These are phyloP conservation scores for Pachysandra terminalis DNA, from an alignment of 164 flowering plant genomes.

Conservation along the genomic window DNA sequence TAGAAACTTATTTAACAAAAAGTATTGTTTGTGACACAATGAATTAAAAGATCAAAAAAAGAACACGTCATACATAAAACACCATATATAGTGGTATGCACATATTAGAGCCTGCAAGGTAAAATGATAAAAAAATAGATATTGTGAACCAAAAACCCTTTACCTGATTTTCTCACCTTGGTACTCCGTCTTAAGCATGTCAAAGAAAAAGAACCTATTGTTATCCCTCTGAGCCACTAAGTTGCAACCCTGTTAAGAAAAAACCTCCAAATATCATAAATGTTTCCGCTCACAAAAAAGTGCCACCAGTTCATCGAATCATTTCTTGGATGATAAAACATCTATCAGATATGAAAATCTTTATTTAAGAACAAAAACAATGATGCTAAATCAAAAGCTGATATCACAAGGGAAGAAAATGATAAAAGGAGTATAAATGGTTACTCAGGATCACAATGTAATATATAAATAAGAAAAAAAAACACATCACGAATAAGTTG, in stretches of 20 bases:
- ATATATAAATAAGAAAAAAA: too few relatives aligned
- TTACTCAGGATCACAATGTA: neutral
- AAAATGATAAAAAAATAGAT: neutral
- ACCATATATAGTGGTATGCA: neutral
- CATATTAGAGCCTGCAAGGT: neutral
- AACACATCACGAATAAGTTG: neutral
- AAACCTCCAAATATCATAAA: neutral
- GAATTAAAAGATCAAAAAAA: neutral
- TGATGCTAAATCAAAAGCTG: too few relatives aligned
- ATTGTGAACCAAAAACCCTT: conserved; percentile 5
- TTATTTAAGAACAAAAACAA: too few relatives aligned
- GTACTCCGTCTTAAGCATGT: conserved; percentile 60
- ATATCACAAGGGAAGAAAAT: too few relatives aligned
- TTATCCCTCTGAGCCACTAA: conserved; percentile 51
- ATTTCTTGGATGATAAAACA: too few relatives aligned
- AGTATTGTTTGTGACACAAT: neutral
- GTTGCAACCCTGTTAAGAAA: conserved; percentile 74
- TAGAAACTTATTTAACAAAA: neutral
- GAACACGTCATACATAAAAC: neutral
- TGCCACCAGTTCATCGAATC: neutral
- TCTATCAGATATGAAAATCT: too few relatives aligned
- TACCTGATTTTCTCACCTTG: conserved; percentile 67
- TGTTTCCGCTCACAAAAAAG: neutral
- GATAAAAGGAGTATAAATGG: neutral
- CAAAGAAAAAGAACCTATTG: conserved; percentile 64